Conservation (phyloP, 1,284 basidiomycete species). For the Austroboletus niveus region DNA sequence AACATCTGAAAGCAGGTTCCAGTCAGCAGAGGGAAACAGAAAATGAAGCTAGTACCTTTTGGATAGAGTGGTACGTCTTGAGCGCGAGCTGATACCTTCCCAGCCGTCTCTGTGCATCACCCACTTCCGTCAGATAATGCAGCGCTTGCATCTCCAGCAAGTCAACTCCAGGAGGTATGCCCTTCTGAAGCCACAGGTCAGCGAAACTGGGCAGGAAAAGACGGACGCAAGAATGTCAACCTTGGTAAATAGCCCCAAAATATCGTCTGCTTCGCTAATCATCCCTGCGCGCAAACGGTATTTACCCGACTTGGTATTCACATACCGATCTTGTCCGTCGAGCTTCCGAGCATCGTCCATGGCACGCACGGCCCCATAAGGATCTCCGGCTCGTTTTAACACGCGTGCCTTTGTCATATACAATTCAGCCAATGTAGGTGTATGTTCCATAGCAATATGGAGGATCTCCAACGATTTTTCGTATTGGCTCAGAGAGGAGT, state of each 20-base stretch:
- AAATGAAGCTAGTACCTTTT: constrained; percentile 50
- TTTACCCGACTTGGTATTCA: constrained; percentile 94
- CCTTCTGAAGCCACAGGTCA: constrained; percentile 57
- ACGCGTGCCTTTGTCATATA: constrained; percentile 83
- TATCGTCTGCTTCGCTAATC: constrained; percentile 68
- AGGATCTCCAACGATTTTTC: constrained; percentile 67
- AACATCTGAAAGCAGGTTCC: constrained; percentile 56
- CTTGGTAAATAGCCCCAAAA: constrained; percentile 88
- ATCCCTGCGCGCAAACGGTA: constrained; percentile 85
- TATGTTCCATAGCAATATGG: constrained; percentile 72
- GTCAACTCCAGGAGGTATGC: constrained; percentile 79
- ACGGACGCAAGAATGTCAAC: constrained; percentile 37
- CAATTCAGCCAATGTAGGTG: constrained; percentile 92
- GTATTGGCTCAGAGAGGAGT: constrained; percentile 64
- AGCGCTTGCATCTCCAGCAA: constrained; percentile 96
- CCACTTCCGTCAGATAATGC: constrained; percentile 86
- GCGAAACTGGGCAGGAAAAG: neutral
- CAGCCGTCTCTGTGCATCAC: constrained; percentile 62
- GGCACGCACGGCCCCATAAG: constrained; percentile 68
- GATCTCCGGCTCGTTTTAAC: constrained; percentile 86
- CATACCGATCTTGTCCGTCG: constrained; percentile 94
- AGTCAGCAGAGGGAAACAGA: constrained; percentile 6
- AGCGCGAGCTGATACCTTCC: constrained; percentile 80
- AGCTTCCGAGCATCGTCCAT: constrained; percentile 84
- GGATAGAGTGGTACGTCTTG: constrained; percentile 82